Evolutionary conservation across 2,329 filamentous ascomycete species (phyloP).

Genomic region (Aphanoascus verrucosus): DNA sequence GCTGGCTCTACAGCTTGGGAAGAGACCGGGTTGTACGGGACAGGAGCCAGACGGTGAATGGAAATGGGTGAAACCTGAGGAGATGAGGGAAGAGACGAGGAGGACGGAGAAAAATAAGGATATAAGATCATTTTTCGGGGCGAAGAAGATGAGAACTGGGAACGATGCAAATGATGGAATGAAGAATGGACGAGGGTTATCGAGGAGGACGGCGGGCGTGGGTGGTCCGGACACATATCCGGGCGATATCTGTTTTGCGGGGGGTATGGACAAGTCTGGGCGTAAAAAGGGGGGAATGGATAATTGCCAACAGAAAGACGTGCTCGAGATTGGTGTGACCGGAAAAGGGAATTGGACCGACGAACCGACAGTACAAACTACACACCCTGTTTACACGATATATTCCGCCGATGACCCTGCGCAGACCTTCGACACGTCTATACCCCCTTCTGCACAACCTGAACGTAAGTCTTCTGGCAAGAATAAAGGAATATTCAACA

Average conservation of each 20-base stretch:
- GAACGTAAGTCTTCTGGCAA: conserved; percentile 20
- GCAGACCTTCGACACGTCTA: neutral
- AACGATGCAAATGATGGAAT: neutral
- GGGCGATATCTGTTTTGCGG: neutral
- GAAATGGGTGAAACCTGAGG: conserved; percentile 32
- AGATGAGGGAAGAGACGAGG: conserved; percentile 20
- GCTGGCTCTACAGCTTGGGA: conserved; percentile 15
- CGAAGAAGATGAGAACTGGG: conserved; percentile 33
- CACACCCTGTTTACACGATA: too few species aligned
- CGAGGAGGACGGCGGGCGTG: conserved; percentile 10
- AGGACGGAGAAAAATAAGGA: conserved; percentile 26
- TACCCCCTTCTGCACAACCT: neutral
- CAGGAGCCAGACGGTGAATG: conserved; percentile 43
- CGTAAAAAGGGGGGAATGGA: too few species aligned
- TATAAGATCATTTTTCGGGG: conserved; percentile 40
- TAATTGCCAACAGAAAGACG: too few species aligned
- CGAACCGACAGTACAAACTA: too few species aligned
- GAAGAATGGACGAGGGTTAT: conserved; percentile 3
- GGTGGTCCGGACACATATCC: neutral
- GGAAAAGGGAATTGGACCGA: too few species aligned
- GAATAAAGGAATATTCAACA: conserved; percentile 49
- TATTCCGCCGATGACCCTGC: neutral
- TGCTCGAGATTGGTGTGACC: too few species aligned
- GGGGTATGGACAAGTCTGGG: neutral
- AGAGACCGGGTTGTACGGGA: conserved; percentile 18